These are phyloP conservation scores for Helminthosporium solani DNA, from an alignment of 2,329 filamentous ascomycete species.

Conservation along the genomic window DNA sequence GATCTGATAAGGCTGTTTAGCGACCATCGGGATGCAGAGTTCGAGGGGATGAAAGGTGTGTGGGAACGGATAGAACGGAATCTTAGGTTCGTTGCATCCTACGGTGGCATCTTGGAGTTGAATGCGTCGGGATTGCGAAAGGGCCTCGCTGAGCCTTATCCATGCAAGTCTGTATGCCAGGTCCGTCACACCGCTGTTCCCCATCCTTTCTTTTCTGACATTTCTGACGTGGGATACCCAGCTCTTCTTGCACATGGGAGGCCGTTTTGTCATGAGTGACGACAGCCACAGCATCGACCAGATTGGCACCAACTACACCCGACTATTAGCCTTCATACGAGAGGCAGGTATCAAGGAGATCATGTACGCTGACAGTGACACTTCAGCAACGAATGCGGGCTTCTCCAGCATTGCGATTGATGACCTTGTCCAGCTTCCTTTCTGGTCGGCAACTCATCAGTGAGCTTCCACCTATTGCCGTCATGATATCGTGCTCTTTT, in stretches of 20 bases:
- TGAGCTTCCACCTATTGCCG: neutral
- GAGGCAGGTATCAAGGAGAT: constrained; percentile 64
- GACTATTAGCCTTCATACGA: constrained; percentile 69
- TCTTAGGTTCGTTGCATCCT: constrained; percentile 65
- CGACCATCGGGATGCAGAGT: constrained; percentile 63
- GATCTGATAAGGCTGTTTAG: constrained; percentile 85
- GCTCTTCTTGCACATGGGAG: constrained; percentile 71
- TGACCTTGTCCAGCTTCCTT: constrained; percentile 30
- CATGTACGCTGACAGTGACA: constrained; percentile 36
- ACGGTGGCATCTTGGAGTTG: constrained; percentile 83
- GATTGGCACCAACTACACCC: constrained; percentile 78
- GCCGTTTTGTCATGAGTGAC: constrained; percentile 87
- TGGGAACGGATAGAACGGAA: constrained; percentile 78
- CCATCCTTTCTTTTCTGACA: constrained; percentile 18
- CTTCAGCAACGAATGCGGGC: constrained; percentile 30
- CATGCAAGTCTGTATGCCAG: constrained; percentile 73
- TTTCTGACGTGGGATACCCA: constrained; percentile 37
- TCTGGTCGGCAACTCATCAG: constrained; percentile 21
- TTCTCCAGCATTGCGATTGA: constrained; percentile 37
- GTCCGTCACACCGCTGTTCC: constrained; percentile 50
- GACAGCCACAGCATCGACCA: constrained; percentile 90
- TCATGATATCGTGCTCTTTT: neutral
- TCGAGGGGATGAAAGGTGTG: constrained; percentile 61
- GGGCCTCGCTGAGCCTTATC: constrained; percentile 88
- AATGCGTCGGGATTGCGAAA: constrained; percentile 88